Evolutionary conservation across 768 basidiomycete genomes (phyloP), one percentile per base, ranked within the genome.

Genomic region (Hemileccinum rubropunctum): DNA sequence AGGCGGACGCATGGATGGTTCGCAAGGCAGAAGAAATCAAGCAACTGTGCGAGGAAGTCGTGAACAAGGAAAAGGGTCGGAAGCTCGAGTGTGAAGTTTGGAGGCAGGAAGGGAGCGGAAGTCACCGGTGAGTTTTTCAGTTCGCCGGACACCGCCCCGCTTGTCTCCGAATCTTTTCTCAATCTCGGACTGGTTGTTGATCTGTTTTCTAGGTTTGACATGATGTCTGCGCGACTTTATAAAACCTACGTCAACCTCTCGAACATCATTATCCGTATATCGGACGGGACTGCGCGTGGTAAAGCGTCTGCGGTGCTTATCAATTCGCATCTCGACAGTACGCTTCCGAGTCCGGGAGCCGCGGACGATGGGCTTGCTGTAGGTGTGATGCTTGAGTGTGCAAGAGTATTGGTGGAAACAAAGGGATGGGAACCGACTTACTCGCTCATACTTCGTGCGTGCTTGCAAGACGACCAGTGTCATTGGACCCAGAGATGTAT

Each of bases 71-170:
- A 51, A 60, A 53, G 0, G 70, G 58, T 4, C 71, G 84, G 41
- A 84, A 84, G 39, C 71, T 95, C n/a, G 76, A 95, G 62, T 94
- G 95, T 59, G 92, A 97, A 61, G 83, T 95, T 0, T 95, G 91
- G 88, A 75, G 86, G 48, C 95, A 97, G 68, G 77, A 86, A 58
- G 93, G 94, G 2, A 90, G 83, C 54, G 93, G 94, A 4, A 85
- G 80, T 56, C 93, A 95, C 72, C 74, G 89, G 91, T 93, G 57
- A 59, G 85, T 72, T 35, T 6, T 9, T 5, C 21, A n/a, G 10
- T 30, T 9, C 28, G 28, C 9, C 9, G 28, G 28, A 30, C 9
- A 30, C 18, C 17, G n/a, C 6, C 13, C 6, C 23, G 12, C 14
- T 36, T 6, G 12, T 17, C 13, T 7, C 33, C 42, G 41, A 23